These are phyloP conservation scores for Leccinum fuscescens DNA, from an alignment of 1,284 basidiomycete genomes.

Conservation along the genomic window DNA sequence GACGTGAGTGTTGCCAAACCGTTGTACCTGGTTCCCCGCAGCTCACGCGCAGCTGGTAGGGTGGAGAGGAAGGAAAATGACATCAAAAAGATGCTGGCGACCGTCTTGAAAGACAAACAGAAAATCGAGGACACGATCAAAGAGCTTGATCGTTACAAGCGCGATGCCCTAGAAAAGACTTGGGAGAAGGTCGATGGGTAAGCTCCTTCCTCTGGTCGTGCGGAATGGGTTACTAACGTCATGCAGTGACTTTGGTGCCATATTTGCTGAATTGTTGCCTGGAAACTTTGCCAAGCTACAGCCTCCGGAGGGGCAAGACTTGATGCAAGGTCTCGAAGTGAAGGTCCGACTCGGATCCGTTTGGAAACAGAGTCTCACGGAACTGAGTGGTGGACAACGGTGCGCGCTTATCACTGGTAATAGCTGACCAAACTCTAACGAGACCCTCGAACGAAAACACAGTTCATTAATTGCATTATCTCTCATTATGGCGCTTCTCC, in stretches of 20 bases:
- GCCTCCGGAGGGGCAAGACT: slow-evolving; percentile 89
- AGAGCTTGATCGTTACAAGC: slow-evolving; percentile 92
- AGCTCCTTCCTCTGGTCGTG: slow-evolving; percentile 29
- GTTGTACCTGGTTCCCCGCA: not conserved
- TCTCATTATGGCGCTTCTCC: slow-evolving; percentile 95
- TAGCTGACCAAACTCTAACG: not conserved
- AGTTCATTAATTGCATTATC: slow-evolving; percentile 96
- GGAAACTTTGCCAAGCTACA: slow-evolving; percentile 96
- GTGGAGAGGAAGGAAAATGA: slow-evolving; percentile 93
- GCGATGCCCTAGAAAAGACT: slow-evolving; percentile 89
- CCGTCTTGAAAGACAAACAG: slow-evolving; percentile 89
- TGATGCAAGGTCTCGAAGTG: slow-evolving; percentile 95
- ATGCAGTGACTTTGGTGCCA: slow-evolving; percentile 88
- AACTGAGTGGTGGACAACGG: slow-evolving; percentile 97
- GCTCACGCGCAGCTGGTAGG: slow-evolving; percentile 41
- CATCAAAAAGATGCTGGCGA: slow-evolving; percentile 86
- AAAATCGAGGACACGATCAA: slow-evolving; percentile 96
- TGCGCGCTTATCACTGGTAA: slow-evolving; percentile 36
- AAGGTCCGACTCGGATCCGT: slow-evolving; percentile 93
- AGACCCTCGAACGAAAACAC: slow-evolving; percentile 1
- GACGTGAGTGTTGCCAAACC: slow-evolving; percentile 50
- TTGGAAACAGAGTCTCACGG: slow-evolving; percentile 97
- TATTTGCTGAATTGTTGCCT: slow-evolving; percentile 94
- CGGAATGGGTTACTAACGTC: slow-evolving; percentile 1
- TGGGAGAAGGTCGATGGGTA: slow-evolving; percentile 95